Evolutionary conservation across 2,329 filamentous ascomycete species (phyloP), one percentile per base, ranked within the genome.

Genomic region (Thelonectria blattea): DNA sequence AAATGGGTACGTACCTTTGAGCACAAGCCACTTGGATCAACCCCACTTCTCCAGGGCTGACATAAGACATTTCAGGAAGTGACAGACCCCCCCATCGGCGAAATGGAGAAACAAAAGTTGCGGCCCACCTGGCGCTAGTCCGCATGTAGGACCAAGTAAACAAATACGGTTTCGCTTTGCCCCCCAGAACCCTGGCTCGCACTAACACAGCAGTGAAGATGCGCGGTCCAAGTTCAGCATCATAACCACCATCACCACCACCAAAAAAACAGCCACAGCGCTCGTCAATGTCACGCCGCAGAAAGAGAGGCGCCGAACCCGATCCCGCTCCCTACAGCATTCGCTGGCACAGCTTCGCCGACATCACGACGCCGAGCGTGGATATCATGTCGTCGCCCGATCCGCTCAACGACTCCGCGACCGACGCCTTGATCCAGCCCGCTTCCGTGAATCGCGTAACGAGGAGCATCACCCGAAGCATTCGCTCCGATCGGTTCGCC

Each of bases 371-470:
- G 52, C 72, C 75, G 54, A 76, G 74, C 68, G 73, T 74, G 65
- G 80, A 80, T 70, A 73, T 76, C 68, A 79, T 80, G 73, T 83
- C 80, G 56, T 83, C 81, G 65, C 82, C 82, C 41, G 82, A 84
- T 71, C 82, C 82, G 46, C 75, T 84, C 59, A 81, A 79, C 71
- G 76, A 78, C 50, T 64, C 67, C 52, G 68, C 74, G 56, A 66
- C 71, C 55, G 68, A 66, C 60, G 67, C 72, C 32, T 65, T 71
- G 51, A 74, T 73, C 53, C 78, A 78, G 14, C 74, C 77, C 34
- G 73, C 77, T 34, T 68, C 75, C 34, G 73, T 75, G 46, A 75
- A 76, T 49, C 79, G 78, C 68, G 73, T 79, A 57, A 79, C 82
- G n/a, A 79, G 77, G 48, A 83, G 79, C 67, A 73, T 80, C 58